These are phyloP conservation scores for Podila epigama DNA, from an alignment of 192 early-diverging fungal species.

Conservation along the genomic window DNA sequence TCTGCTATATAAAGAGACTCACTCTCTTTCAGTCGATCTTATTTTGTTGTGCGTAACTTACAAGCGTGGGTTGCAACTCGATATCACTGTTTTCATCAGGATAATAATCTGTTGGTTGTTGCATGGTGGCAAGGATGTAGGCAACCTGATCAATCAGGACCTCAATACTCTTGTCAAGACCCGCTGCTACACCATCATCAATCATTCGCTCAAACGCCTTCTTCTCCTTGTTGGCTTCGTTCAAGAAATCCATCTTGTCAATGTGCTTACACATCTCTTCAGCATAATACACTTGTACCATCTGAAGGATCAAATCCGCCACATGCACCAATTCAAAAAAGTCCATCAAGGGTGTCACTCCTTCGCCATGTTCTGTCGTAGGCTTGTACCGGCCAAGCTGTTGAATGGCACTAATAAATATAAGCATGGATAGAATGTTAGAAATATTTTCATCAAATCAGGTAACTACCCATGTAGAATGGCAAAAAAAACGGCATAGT, in stretches of 20 bases:
- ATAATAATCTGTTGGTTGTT: slow-evolving; percentile 76
- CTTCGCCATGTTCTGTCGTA: slow-evolving; percentile 47
- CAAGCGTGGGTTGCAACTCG: slow-evolving; percentile 78
- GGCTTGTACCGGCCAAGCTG: slow-evolving; percentile 56
- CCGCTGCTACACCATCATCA: slow-evolving; percentile 90
- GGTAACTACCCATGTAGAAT: neutral
- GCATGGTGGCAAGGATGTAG: slow-evolving; percentile 78
- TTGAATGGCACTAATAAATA: slow-evolving; percentile 51
- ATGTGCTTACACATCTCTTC: slow-evolving; percentile 86
- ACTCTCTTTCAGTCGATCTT: neutral
- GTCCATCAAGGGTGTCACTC: slow-evolving; percentile 71
- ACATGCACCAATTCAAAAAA: slow-evolving; percentile 97
- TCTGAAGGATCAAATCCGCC: slow-evolving; percentile 91
- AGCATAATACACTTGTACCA: slow-evolving; percentile 93
- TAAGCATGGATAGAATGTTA: neutral
- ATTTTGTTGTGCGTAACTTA: slow-evolving; percentile 19
- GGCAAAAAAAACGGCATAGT: neutral
- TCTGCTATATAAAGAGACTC: neutral
- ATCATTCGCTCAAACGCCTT: slow-evolving; percentile 84
- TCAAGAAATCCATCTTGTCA: slow-evolving; percentile 91
- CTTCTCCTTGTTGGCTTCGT: slow-evolving; percentile 91
- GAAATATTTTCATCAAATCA: neutral
- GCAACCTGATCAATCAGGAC: slow-evolving; percentile 87
- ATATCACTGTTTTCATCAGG: slow-evolving; percentile 64
- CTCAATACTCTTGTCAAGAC: slow-evolving; percentile 93